Percentiles rank a stretch among this genome's conserved stretches.
phyloP scores from a whole-genome alignment of 306 rosid genomes.

The Lathyrus aphaca region DNA sequence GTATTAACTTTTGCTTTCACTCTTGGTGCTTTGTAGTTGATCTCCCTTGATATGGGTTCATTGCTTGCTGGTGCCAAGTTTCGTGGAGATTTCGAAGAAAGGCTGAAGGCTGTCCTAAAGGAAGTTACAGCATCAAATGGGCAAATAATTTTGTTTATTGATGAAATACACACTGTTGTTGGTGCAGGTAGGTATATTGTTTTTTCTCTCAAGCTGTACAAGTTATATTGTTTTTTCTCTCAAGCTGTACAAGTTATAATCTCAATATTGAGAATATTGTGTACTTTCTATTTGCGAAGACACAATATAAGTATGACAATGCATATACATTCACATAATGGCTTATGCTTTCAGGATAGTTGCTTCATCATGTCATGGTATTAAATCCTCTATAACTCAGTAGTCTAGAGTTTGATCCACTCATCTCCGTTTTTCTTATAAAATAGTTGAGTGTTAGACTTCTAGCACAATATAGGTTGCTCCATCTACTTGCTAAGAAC shows the following conservation, averaged over 20 bases:
- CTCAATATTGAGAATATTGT: constrained; percentile 2
- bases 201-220: constrained; percentile 3
- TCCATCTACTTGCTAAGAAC: not conserved
- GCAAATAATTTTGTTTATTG: constrained; percentile 89
- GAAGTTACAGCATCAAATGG: constrained; percentile 95
- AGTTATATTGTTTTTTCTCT: constrained; percentile 18
- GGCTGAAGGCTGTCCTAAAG: constrained; percentile 93
- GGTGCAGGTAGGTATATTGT: constrained; percentile 81
- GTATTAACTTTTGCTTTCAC: constrained; percentile 11
- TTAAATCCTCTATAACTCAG: not conserved
- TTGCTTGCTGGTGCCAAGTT: constrained; percentile 94
- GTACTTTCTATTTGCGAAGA: constrained; percentile 10
- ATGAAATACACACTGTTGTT: constrained; percentile 97
- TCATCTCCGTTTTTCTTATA: not conserved
- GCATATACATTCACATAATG: constrained; percentile 14
- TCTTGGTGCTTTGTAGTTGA: constrained; percentile 58
- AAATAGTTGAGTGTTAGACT: constrained; percentile 3
- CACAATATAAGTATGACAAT: not conserved
- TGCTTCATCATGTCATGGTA: constrained; percentile 4
- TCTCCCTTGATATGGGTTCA: constrained; percentile 96
- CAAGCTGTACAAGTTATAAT: constrained; percentile 6
- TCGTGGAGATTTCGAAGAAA: constrained; percentile 97
- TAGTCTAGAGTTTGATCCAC: constrained; percentile 21
- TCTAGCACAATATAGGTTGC: not conserved
- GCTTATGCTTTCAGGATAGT: constrained; percentile 16